Percentiles rank a stretch among this genome's conserved stretches.
These are phyloP conservation scores for Pseudogymnoascus sp. DNA, from an alignment of 2,329 filamentous ascomycete species.

Conservation along the genomic window DNA sequence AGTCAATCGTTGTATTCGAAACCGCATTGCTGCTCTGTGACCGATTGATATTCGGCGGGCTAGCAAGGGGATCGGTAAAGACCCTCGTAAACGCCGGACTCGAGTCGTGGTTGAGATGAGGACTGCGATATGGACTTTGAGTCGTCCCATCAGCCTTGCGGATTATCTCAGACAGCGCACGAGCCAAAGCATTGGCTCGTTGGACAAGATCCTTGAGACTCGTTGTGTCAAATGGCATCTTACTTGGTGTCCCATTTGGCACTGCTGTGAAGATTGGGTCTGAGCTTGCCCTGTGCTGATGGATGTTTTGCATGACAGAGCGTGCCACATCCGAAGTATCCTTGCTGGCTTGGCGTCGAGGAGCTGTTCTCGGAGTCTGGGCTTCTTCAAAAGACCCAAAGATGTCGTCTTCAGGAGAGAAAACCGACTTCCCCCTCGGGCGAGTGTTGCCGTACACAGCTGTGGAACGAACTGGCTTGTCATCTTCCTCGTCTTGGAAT, in stretches of 20 bases:
- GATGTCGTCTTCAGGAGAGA: conserved; percentile 57
- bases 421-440: conserved; percentile 48
- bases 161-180: conserved; percentile 50
- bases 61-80: conserved; percentile 53
- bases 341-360: conserved; percentile 19
- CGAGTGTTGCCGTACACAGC: conserved; percentile 38
- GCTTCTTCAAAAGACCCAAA: conserved; percentile 36
- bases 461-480: conserved; percentile 42
- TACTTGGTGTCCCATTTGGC: conserved; percentile 31
- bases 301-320: conserved; percentile 57
- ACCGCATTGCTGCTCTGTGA: conserved; percentile 47
- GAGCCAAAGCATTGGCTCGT: conserved; percentile 50
- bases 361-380: neutral
- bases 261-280: conserved; percentile 28
- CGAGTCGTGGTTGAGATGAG: conserved; percentile 41
- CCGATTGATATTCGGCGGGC: conserved; percentile 42
- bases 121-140: conserved; percentile 42
- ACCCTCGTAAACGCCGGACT: conserved; percentile 61
- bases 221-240: conserved; percentile 59
- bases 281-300: conserved; percentile 40
- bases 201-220: conserved; percentile 59
- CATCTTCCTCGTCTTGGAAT: conserved; percentile 34
- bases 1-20: conserved; percentile 42
- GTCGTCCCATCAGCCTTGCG: conserved; percentile 49
- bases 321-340: conserved; percentile 42